Conservation (phyloP, 2,329 filamentous ascomycete genomes). For the Xylariaceae sp. region DNA sequence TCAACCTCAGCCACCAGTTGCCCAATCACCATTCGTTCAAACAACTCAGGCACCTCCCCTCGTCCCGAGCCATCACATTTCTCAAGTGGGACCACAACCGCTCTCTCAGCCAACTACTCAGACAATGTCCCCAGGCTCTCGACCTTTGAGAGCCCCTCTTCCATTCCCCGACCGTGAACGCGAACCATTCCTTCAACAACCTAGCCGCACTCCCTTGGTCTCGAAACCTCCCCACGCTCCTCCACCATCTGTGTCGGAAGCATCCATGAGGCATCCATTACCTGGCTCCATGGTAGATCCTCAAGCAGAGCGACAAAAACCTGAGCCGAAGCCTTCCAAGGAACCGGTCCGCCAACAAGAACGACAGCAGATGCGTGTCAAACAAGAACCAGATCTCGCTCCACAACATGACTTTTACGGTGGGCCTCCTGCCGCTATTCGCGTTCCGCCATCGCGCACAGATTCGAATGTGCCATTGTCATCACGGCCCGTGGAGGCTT, state of each 20-base stretch:
- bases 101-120: conserved; percentile 49
- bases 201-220: conserved; percentile 40
- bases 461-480: conserved; percentile 52
- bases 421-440: conserved; percentile 47
- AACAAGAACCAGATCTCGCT: conserved; percentile 58
- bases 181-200: conserved; percentile 41
- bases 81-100: conserved; percentile 44
- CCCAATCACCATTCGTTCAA: conserved; percentile 41
- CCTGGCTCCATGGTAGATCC: conserved; percentile 41
- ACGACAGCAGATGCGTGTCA: conserved; percentile 48
- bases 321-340: conserved; percentile 42
- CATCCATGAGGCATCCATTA: conserved; percentile 41
- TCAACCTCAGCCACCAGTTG: conserved; percentile 45
- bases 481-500: conserved; percentile 51
- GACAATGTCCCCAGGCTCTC: conserved; percentile 54
- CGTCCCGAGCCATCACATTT: conserved; percentile 35
- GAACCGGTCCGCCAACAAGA: conserved; percentile 42
- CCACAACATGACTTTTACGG: conserved; percentile 55
- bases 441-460: conserved; percentile 47
- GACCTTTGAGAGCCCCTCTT: conserved; percentile 55
- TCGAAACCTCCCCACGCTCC: conserved; percentile 38
- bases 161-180: conserved; percentile 54
- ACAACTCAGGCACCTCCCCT: conserved; percentile 37
- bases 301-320: conserved; percentile 42
- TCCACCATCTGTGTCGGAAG: conserved; percentile 39